phyloP scores from a whole-genome alignment of 768 basidiomycete species.

The Hortiboletus campestris region DNA sequence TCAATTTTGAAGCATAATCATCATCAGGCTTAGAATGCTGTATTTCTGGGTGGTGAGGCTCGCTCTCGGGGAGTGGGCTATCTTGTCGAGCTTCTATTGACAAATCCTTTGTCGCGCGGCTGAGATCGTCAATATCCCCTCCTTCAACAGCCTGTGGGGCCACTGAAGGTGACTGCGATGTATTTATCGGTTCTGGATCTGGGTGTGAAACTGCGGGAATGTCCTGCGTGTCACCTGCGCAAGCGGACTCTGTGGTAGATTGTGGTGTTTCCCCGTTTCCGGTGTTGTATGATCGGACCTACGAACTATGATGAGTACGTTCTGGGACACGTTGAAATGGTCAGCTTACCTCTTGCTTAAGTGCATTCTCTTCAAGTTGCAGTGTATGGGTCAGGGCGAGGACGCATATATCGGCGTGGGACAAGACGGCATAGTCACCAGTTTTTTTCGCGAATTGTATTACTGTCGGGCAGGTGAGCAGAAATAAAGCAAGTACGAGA shows the following conservation, averaged over 20 bases:
- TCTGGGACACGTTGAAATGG: background rate
- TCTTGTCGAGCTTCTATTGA: slow-evolving; percentile 16
- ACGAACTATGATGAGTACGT: background rate
- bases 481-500: slow-evolving; percentile 1
- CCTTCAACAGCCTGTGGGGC: background rate
- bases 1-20: slow-evolving; percentile 7
- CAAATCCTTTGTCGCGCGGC: slow-evolving; percentile 3
- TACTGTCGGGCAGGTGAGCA: slow-evolving; percentile 47
- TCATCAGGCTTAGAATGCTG: slow-evolving; percentile 17
- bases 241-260: background rate
- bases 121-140: slow-evolving; percentile 11
- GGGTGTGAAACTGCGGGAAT: background rate
- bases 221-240: slow-evolving; percentile 6
- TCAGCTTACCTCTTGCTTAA: slow-evolving; percentile 28
- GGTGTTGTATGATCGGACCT: slow-evolving; percentile 6
- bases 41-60: slow-evolving; percentile 37
- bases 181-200: background rate
- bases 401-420: slow-evolving; percentile 86
- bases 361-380: slow-evolving; percentile 50
- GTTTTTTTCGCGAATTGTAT: slow-evolving; percentile 92
- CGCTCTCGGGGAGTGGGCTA: background rate
- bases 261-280: background rate
- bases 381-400: slow-evolving; percentile 84
- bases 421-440: slow-evolving; percentile 92
- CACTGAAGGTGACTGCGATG: background rate